phyloP scores from a whole-genome alignment of 352 stramenopile genomes.

The Phytopythium kandeliae region DNA sequence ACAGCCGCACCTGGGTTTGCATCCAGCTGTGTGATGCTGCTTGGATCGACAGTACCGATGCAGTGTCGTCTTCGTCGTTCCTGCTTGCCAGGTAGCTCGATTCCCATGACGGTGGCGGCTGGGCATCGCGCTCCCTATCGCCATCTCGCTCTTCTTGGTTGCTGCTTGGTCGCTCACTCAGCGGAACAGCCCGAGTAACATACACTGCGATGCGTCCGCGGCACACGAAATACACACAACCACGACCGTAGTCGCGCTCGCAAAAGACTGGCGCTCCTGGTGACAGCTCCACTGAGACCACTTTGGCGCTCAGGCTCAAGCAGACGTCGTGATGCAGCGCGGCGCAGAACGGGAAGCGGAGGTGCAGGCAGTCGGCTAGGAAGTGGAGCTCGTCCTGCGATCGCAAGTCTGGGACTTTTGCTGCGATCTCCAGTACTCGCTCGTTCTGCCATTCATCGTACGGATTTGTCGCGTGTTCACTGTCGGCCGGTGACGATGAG shows the following conservation, averaged over 20 bases:
- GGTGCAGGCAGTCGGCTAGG: constrained; percentile 39
- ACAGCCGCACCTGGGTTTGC: constrained; percentile 17
- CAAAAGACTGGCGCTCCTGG: constrained; percentile 5
- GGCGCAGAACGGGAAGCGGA: constrained; percentile 32
- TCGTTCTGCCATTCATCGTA: constrained; percentile 1
- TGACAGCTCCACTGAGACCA: constrained; percentile 8
- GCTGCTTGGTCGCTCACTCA: constrained; percentile 1
- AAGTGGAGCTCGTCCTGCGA: constrained; percentile 30
- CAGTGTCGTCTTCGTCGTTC: not conserved
- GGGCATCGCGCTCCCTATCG: not conserved
- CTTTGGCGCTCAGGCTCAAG: constrained; percentile 21
- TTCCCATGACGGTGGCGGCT: not conserved
- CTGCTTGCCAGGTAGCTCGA: no score
- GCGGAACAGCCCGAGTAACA: not conserved
- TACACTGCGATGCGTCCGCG: constrained; percentile 1
- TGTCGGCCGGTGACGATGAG: not conserved
- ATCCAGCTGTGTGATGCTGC: constrained; percentile 12
- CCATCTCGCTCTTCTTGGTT: not conserved
- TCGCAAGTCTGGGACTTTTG: constrained; percentile 11
- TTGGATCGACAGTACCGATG: not conserved
- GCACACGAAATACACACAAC: constrained; percentile 4
- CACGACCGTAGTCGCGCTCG: constrained; percentile 7
- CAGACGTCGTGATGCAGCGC: constrained; percentile 27
- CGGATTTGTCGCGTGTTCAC: not conserved
- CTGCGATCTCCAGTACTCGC: constrained; percentile 21